phyloP scores from a whole-genome alignment of 2,329 filamentous ascomycete genomes.

The Hymenoscyphus infarciens region DNA sequence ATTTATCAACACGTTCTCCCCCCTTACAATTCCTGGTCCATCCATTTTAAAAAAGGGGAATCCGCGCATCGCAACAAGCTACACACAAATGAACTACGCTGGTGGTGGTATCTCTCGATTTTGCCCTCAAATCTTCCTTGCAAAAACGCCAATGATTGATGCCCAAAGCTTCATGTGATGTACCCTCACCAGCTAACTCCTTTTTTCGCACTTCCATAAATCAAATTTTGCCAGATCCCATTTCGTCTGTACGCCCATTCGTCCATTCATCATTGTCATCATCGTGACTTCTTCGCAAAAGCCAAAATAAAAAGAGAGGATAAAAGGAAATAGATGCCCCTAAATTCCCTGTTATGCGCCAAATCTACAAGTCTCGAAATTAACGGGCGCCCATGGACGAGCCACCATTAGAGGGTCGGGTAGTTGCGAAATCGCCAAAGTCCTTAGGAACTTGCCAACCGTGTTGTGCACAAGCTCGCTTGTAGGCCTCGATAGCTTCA shows the following conservation, averaged over 20 bases:
- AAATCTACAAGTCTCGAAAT: not conserved
- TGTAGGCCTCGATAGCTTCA: conserved; percentile 73
- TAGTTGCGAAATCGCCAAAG: conserved; percentile 39
- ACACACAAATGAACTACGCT: not conserved
- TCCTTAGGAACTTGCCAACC: conserved; percentile 70
- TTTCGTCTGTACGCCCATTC: not conserved
- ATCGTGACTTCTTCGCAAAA: not conserved
- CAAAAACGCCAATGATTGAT: not conserved
- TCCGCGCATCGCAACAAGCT: not conserved
- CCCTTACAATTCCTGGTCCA: not conserved
- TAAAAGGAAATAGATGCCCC: not conserved
- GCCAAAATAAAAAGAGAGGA: not conserved
- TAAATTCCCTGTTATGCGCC: not conserved
- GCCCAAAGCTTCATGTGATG: not conserved
- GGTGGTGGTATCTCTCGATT: not conserved
- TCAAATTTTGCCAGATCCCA: not conserved
- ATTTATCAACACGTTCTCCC: not conserved
- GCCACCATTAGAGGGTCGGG: not conserved
- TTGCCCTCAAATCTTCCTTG: not conserved
- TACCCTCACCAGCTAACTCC: not conserved
- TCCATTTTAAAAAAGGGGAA: not conserved
- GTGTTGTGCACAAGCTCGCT: conserved; percentile 63
- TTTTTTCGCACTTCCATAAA: not conserved
- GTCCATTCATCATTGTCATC: not conserved
- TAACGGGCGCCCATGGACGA: not conserved